Evolutionary conservation across 1,284 basidiomycete species (phyloP).

Genomic region (Rhodofomes roseus): DNA sequence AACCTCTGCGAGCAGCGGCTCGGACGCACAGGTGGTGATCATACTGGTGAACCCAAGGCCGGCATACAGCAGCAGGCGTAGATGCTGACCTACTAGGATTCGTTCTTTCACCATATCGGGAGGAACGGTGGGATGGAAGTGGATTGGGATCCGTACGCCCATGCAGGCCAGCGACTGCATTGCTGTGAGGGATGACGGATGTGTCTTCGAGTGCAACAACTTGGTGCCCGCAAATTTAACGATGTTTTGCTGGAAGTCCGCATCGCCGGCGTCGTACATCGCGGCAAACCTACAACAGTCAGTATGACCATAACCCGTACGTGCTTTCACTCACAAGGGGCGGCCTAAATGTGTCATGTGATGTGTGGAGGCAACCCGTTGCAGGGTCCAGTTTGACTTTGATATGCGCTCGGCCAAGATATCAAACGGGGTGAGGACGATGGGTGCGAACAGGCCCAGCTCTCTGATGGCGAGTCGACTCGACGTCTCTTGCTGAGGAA

Average conservation of each 20-base stretch:
- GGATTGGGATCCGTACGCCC: neutral
- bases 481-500: too few relatives aligned
- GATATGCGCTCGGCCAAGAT: too few relatives aligned
- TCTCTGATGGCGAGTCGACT: too few relatives aligned
- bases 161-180: neutral
- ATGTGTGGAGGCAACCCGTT: too few relatives aligned
- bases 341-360: neutral
- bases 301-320: neutral
- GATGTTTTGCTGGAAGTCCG: neutral
- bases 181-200: neutral
- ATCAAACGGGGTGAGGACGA: neutral
- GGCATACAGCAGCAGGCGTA: neutral
- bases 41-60: neutral
- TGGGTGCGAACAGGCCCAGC: neutral
- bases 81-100: neutral
- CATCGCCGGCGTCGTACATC: neutral
- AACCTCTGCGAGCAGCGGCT: neutral
- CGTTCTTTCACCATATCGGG: neutral
- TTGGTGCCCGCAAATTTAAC: neutral
- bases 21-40: neutral
- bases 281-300: neutral
- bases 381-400: too few relatives aligned
- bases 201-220: neutral
- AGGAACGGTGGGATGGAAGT: neutral
- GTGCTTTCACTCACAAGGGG: neutral